phyloP scores from a whole-genome alignment of 768 basidiomycete species.

The Lentinula detonsa region DNA sequence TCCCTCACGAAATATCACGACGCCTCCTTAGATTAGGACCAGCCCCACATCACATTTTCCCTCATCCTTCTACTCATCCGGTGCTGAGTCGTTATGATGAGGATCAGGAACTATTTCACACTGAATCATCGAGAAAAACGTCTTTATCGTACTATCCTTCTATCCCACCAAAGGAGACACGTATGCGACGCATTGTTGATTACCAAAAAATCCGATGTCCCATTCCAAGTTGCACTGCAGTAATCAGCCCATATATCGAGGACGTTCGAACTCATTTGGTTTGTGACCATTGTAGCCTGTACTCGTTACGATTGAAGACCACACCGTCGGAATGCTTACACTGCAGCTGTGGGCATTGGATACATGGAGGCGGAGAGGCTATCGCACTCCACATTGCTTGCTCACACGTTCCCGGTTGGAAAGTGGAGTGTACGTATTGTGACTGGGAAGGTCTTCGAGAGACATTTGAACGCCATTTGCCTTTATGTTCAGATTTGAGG shows the following conservation, averaged over 20 bases:
- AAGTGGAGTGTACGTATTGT: not conserved
- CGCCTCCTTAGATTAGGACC: not conserved
- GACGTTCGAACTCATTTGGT: not conserved
- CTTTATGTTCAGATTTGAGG: not conserved
- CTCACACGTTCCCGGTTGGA: not conserved
- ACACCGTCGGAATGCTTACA: not conserved
- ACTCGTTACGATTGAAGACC: not conserved
- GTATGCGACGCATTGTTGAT: not conserved
- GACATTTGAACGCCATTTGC: not conserved
- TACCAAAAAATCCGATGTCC: not conserved
- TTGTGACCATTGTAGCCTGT: not conserved
- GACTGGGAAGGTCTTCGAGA: not conserved
- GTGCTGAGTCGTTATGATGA: not conserved
- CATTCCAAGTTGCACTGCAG: not conserved
- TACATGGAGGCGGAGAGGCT: not conserved
- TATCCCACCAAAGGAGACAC: not conserved
- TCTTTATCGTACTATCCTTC: not conserved
- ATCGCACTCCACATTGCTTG: not conserved
- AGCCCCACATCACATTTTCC: not conserved
- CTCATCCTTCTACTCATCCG: not conserved
- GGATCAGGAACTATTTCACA: not conserved
- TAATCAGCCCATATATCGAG: not conserved
- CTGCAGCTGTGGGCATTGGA: not conserved
- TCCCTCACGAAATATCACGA: not conserved
- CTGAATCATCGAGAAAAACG: not conserved